phyloP scores from a whole-genome alignment of 257 asterid genomes.

The Solanum bulbocastanum region DNA sequence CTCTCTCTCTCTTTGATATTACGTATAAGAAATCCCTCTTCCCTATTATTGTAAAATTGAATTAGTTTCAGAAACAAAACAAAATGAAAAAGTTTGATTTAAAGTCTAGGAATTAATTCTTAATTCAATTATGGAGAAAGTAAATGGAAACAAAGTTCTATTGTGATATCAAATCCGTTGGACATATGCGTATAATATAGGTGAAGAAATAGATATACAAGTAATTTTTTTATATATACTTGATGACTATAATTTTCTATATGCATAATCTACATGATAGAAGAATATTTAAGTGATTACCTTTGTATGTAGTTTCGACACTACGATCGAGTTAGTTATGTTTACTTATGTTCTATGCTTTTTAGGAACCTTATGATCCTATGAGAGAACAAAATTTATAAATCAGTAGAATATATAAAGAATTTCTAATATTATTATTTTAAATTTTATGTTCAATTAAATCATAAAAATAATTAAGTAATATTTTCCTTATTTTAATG shows the following conservation, averaged over 20 bases:
- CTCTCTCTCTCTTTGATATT: not conserved
- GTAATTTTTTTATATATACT: not conserved
- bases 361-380: not conserved
- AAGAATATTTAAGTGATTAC: not conserved
- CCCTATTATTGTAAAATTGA: not conserved
- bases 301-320: fast-evolving
- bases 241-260: not conserved
- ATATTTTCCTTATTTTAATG: not conserved
- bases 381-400: not conserved
- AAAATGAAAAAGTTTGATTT: not conserved
- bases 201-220: not conserved
- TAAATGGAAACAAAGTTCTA: not conserved
- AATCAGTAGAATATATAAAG: not conserved
- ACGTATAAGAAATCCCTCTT: not conserved
- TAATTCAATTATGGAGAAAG: not conserved
- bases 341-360: not conserved
- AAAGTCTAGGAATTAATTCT: not conserved
- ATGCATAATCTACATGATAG: not conserved
- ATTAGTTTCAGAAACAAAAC: not conserved
- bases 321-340: not conserved
- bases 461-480: not conserved
- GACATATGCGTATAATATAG: not conserved
- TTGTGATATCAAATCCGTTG: not conserved
- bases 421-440: not conserved
- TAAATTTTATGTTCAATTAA: not conserved